Evolutionary conservation across 2,329 filamentous ascomycete species (phyloP).

Genomic region (Epichloe amarillans): DNA sequence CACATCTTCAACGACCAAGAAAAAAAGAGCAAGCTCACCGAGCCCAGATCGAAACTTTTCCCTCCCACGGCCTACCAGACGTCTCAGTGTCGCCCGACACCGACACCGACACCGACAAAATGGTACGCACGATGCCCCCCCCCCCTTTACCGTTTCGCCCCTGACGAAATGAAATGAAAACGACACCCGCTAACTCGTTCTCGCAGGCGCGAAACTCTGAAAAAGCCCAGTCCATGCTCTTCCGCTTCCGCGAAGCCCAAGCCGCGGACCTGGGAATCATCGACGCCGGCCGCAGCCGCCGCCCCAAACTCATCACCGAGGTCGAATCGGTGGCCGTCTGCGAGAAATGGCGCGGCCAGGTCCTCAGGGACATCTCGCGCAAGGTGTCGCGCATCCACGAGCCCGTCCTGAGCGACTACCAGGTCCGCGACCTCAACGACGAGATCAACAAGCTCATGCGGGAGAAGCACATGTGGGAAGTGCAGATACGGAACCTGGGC

Average conservation of each 20-base stretch:
- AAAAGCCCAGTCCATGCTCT: slow-evolving; percentile 99
- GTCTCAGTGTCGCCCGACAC: neutral
- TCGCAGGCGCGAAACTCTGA: slow-evolving; percentile 83
- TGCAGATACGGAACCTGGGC: slow-evolving; percentile 89
- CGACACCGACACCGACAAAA: neutral
- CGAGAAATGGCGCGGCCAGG: slow-evolving; percentile 97
- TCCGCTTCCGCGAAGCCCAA: slow-evolving; percentile 96
- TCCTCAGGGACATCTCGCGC: slow-evolving; percentile 91
- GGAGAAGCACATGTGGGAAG: slow-evolving; percentile 98
- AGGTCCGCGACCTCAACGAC: slow-evolving; percentile 95
- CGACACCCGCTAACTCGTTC: neutral
- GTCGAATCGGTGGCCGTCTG: slow-evolving; percentile 73
- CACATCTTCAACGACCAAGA: neutral
- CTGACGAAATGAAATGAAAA: neutral
- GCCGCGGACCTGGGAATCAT: slow-evolving; percentile 93
- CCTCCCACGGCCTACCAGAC: neutral
- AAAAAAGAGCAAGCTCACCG: neutral
- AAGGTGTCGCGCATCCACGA: slow-evolving; percentile 97
- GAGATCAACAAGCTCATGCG: slow-evolving; percentile 99
- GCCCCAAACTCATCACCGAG: slow-evolving; percentile 81
- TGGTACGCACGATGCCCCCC: neutral
- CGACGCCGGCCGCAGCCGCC: slow-evolving; percentile 77
- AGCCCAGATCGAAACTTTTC: neutral
- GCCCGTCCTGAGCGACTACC: slow-evolving; percentile 78
- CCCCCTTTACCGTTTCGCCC: neutral